phyloP scores from a whole-genome alignment of 2,329 filamentous ascomycete genomes.

The Trichophyton simii region DNA sequence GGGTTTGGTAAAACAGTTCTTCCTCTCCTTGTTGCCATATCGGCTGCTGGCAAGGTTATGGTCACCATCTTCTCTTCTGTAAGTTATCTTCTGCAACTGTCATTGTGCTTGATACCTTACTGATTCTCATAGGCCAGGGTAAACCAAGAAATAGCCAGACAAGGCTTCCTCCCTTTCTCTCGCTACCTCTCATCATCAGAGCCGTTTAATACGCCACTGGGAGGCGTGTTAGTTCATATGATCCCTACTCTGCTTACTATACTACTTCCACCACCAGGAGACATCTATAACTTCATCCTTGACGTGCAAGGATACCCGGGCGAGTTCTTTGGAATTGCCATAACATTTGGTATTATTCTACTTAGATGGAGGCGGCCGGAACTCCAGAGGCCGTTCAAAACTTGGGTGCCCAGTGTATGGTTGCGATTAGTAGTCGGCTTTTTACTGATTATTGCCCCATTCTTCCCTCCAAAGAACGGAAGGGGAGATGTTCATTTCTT shows the following conservation, averaged over 20 bases:
- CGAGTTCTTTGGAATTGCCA: conserved; percentile 47
- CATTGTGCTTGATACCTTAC: conserved; percentile 4
- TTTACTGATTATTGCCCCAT: conserved; percentile 10
- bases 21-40: conserved; percentile 53
- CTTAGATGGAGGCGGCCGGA: conserved; percentile 49
- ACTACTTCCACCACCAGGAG: conserved; percentile 48
- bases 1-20: conserved; percentile 46
- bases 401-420: conserved; percentile 49
- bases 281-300: conserved; percentile 60
- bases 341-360: conserved; percentile 47
- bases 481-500: conserved; percentile 36
- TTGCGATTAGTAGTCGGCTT: conserved; percentile 34
- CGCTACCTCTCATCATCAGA: conserved; percentile 49
- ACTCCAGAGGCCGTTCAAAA: conserved; percentile 51
- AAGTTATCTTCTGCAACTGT: conserved; percentile 16
- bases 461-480: conserved; percentile 36
- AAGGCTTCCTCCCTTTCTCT: conserved; percentile 57
- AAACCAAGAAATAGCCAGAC: conserved; percentile 60
- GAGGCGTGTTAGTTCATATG: conserved; percentile 56
- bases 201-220: conserved; percentile 55
- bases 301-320: conserved; percentile 59
- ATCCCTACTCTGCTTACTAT: conserved; percentile 58
- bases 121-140: conserved; percentile 43
- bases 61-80: conserved; percentile 58
- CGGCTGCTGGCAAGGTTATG: conserved; percentile 59